Conservation (phyloP, 306 rosid genomes). For the Prunus mongolica region DNA sequence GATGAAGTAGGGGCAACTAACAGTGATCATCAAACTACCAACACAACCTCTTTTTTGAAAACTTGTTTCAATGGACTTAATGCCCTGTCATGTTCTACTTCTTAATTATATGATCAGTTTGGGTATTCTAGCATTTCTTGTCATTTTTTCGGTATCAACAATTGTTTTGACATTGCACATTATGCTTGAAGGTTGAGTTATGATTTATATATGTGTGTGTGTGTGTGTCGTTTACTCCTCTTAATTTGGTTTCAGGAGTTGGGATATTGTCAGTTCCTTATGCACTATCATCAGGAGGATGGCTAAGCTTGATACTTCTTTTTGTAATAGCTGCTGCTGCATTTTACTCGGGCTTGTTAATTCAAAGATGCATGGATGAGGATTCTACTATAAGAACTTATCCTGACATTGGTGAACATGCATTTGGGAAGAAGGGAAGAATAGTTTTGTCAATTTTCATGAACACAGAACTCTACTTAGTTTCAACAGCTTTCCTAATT, state of each 20-base stretch:
- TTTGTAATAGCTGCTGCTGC: conserved; percentile 29
- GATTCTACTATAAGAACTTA: conserved; percentile 40
- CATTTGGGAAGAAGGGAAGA: conserved; percentile 59
- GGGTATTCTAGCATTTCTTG: background rate
- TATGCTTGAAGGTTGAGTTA: no score
- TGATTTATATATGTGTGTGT: no score
- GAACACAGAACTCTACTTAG: conserved; percentile 57
- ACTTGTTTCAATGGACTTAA: conserved; percentile 8
- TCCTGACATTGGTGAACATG: conserved; percentile 53
- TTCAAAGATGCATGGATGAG: conserved; percentile 55
- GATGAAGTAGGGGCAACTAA: background rate
- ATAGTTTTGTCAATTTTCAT: conserved; percentile 33
- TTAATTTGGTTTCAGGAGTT: conserved; percentile 38
- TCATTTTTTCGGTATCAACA: background rate
- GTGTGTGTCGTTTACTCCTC: background rate
- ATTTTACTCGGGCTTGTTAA: conserved; percentile 44
- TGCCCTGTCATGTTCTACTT: conserved; percentile 6
- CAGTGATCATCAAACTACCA: background rate
- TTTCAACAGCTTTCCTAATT: conserved; percentile 53
- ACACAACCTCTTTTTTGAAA: background rate
- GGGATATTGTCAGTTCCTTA: conserved; percentile 64
- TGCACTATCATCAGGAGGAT: conserved; percentile 69
- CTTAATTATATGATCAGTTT: no score
- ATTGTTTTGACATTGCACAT: no score
- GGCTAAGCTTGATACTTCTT: conserved; percentile 52